phyloP scores from a whole-genome alignment of 371 early-diverging fungal species.

The Neoconidiobolus thromboides region DNA sequence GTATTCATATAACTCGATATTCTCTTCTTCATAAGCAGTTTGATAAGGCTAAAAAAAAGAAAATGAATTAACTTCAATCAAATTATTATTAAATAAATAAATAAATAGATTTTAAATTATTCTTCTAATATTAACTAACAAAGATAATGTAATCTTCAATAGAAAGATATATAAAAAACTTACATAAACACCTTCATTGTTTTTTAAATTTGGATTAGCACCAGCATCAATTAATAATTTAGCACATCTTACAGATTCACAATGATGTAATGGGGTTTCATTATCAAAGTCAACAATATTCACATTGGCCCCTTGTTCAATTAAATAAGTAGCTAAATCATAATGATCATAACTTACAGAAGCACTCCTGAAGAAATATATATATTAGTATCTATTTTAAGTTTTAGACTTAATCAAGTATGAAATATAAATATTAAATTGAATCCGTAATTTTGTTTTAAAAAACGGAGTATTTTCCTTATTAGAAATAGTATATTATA shows the following conservation, averaged over 20 bases:
- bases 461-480: no score
- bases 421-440: no score
- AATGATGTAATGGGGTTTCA: conserved; percentile 72
- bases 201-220: conserved; percentile 38
- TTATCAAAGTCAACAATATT: conserved; percentile 57
- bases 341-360: conserved; percentile 42
- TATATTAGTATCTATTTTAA: neutral
- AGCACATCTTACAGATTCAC: conserved; percentile 55
- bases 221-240: conserved; percentile 43
- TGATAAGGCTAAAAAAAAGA: no score
- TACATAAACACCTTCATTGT: conserved; percentile 38
- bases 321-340: conserved; percentile 28
- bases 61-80: no score
- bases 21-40: no score
- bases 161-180: neutral
- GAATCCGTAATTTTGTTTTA: no score
- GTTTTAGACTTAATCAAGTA: no score
- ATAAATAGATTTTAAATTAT: no score
- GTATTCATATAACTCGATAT: neutral
- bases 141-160: no score
- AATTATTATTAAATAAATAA: no score
- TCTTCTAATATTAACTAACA: no score
- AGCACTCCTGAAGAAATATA: conserved; percentile 25
- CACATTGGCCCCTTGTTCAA: conserved; percentile 32
- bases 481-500: neutral